Percentiles rank a stretch among this genome's conserved stretches.
These are phyloP conservation scores for Nannochloropsis gaditana DNA, from an alignment of 108 stramenopile species.

Conservation along the genomic window DNA sequence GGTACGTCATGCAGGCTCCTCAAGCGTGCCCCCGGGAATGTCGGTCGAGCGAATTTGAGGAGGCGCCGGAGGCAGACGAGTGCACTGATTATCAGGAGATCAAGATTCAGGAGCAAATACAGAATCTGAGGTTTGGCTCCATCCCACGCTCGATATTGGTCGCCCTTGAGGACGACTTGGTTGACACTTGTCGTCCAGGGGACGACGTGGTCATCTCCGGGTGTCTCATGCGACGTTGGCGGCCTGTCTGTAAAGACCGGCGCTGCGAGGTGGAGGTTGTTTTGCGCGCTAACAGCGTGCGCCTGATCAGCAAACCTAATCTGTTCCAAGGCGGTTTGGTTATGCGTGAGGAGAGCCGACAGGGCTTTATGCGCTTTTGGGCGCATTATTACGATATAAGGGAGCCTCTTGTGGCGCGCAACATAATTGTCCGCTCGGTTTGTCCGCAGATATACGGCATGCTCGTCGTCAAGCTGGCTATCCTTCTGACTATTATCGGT, in stretches of 20 bases:
- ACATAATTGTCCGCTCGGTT: constrained; percentile 78
- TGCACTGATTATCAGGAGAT: constrained; percentile 94
- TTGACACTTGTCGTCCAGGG: constrained; percentile 87
- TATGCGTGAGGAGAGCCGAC: constrained; percentile 62
- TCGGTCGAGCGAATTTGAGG: constrained; percentile 27
- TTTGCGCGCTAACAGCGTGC: constrained; percentile 74
- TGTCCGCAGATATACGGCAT: constrained; percentile 95
- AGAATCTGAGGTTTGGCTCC: constrained; percentile 66
- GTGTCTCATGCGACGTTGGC: constrained; percentile 74
- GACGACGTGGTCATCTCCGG: constrained; percentile 71
- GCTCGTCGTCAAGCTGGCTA: constrained; percentile 80
- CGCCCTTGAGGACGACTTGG: constrained; percentile 84
- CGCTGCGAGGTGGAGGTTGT: constrained; percentile 81
- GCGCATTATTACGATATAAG: constrained; percentile 22
- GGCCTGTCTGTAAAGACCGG: constrained; percentile 49
- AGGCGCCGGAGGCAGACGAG: constrained; percentile 36
- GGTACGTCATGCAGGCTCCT: constrained; percentile 72
- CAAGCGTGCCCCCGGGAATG: constrained; percentile 58
- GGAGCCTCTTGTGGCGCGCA: constrained; percentile 74
- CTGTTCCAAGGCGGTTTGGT: neutral
- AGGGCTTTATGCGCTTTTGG: constrained; percentile 81
- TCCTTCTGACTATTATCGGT: constrained; percentile 85
- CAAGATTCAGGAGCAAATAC: constrained; percentile 86
- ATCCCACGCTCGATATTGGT: constrained; percentile 78
- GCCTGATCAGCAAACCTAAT: neutral